A percentile compares a stretch with the other conserved stretches of the same genome.
Conservation (phyloP, 2,329 filamentous ascomycete species). For the Capronia epimyces region DNA sequence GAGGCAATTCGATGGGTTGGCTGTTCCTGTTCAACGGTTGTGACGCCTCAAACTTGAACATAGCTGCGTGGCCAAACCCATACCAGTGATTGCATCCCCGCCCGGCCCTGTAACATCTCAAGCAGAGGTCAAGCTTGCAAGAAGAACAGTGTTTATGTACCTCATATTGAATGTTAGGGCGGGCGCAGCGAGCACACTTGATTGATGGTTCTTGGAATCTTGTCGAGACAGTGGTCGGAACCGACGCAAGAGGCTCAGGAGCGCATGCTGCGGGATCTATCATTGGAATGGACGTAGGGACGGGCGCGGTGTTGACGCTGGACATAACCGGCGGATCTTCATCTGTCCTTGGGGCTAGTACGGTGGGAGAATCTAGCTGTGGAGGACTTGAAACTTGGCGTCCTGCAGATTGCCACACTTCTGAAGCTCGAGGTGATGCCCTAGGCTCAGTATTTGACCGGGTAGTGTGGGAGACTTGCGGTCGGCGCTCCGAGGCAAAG, state of each 20-base stretch:
- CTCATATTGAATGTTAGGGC: conserved; percentile 71
- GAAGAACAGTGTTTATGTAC: conserved; percentile 75
- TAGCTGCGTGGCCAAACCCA: conserved; percentile 72
- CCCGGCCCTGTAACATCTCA: conserved; percentile 70
- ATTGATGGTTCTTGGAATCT: conserved; percentile 60
- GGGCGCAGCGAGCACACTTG: conserved; percentile 65
- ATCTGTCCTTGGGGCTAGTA: conserved; percentile 10
- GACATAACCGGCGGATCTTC: conserved; percentile 12
- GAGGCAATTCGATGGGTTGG: conserved; percentile 47
- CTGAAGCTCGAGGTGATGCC: conserved; percentile 16
- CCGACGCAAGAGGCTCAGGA: conserved; percentile 9
- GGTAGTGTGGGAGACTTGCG: conserved; percentile 17
- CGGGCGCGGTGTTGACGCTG: conserved; percentile 20
- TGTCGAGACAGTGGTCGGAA: conserved; percentile 1
- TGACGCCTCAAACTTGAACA: conserved; percentile 59
- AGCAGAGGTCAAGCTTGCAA: conserved; percentile 70
- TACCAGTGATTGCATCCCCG: conserved; percentile 82
- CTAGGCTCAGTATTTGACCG: conserved; percentile 25
- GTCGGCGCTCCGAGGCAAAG: conserved; percentile 13
- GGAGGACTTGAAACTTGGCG: conserved; percentile 13
- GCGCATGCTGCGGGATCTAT: conserved; percentile 25
- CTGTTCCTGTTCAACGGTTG: conserved; percentile 38
- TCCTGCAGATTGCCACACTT: conserved; percentile 22
- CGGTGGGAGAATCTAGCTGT: conserved; percentile 9
- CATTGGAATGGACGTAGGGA: conserved; percentile 29